phyloP scores from a whole-genome alignment of 176 grass and related monocot species.

The Luzula sylvatica region DNA sequence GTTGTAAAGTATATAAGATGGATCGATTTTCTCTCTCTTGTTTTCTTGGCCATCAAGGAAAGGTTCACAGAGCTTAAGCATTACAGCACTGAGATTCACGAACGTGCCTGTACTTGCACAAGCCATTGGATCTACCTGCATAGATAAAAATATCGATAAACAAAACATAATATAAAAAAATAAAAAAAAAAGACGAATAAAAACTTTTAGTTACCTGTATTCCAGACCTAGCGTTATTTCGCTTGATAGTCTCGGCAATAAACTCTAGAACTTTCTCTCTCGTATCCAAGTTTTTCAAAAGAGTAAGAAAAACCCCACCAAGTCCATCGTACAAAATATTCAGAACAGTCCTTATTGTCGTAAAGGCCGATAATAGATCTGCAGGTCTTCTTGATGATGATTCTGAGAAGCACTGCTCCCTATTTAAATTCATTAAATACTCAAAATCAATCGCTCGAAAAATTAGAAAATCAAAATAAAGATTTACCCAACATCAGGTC shows the following conservation, averaged over 20 bases:
- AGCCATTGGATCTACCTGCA: slow-evolving; percentile 73
- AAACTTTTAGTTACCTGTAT: slow-evolving; percentile 63
- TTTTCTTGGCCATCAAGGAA: slow-evolving; percentile 62
- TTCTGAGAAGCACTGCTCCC: slow-evolving; percentile 89
- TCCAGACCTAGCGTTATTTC: slow-evolving; percentile 65
- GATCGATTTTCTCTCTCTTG: slow-evolving; percentile 88
- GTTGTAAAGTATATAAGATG: slow-evolving; percentile 77
- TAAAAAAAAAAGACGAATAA: not conserved
- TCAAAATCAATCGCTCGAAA: too few relatives aligned
- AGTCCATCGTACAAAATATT: slow-evolving; percentile 87
- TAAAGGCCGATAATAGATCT: slow-evolving; percentile 70
- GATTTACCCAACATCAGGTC: slow-evolving; percentile 44
- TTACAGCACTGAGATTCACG: slow-evolving; percentile 84
- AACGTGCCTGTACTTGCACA: slow-evolving; percentile 93
- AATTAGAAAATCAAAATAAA: not conserved
- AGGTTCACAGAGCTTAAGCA: slow-evolving; percentile 84
- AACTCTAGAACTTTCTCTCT: slow-evolving; percentile 84
- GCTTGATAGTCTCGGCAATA: slow-evolving; percentile 70
- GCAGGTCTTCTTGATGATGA: slow-evolving; percentile 54
- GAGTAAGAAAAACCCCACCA: slow-evolving; percentile 52
- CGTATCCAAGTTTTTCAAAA: slow-evolving; percentile 85
- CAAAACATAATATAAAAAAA: too few relatives aligned
- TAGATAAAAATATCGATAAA: slow-evolving; percentile 2
- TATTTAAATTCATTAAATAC: slow-evolving; percentile 21
- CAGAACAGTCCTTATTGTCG: slow-evolving; percentile 84